phyloP scores from a whole-genome alignment of 495 filamentous ascomycete species.

The Penicillium taxi region DNA sequence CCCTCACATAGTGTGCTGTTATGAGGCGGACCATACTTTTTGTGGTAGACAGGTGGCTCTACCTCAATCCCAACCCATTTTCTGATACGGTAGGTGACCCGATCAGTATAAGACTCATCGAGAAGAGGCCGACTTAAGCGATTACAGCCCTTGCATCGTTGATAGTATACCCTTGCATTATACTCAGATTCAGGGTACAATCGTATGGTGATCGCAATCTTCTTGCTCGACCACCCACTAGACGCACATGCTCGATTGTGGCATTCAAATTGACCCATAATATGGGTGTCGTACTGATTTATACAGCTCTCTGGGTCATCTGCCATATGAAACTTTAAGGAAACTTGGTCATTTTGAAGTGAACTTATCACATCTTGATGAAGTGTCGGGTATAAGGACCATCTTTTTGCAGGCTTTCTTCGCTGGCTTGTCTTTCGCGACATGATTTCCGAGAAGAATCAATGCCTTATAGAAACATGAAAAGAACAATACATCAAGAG shows the following conservation, averaged over 20 bases:
- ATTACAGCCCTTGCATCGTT: slow-evolving; percentile 35
- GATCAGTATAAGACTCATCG: slow-evolving; percentile 40
- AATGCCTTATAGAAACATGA: no score
- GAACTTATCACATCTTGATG: slow-evolving; percentile 31
- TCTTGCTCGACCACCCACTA: slow-evolving; percentile 30
- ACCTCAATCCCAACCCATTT: slow-evolving; percentile 42
- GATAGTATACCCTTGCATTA: slow-evolving; percentile 45
- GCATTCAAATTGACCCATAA: slow-evolving; percentile 30
- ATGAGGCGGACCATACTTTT: slow-evolving; percentile 32
- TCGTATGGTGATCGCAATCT: slow-evolving; percentile 40
- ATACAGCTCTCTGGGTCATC: slow-evolving; percentile 5
- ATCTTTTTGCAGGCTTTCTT: slow-evolving; percentile 8
- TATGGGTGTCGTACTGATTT: slow-evolving; percentile 12
- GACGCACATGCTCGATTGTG: slow-evolving; percentile 8
- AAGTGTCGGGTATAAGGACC: slow-evolving; percentile 33
- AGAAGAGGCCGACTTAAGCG: slow-evolving; percentile 25
- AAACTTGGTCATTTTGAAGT: slow-evolving; percentile 20
- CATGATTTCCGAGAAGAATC: no score
- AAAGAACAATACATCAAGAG: no score
- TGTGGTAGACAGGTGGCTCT: slow-evolving; percentile 17
- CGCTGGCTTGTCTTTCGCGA: slow-evolving; percentile 9
- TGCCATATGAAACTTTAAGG: slow-evolving; percentile 6
- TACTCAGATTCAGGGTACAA: slow-evolving; percentile 33
- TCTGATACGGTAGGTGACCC: slow-evolving; percentile 43
- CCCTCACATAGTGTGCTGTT: slow-evolving; percentile 38